These are phyloP conservation scores for Alternaria sp. DNA, from an alignment of 2,329 filamentous ascomycete species.

Conservation along the genomic window DNA sequence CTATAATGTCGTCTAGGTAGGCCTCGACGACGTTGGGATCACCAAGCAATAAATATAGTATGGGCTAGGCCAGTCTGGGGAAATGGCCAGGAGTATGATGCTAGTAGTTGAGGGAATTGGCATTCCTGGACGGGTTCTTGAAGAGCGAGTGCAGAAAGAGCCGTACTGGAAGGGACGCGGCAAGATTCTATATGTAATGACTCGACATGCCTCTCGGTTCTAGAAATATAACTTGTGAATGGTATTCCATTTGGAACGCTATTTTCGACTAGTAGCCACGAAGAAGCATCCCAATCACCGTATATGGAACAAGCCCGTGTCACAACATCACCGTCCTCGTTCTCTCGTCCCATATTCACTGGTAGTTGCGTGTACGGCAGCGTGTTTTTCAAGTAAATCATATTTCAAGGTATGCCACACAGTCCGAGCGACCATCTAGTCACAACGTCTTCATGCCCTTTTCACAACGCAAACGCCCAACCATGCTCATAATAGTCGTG, in stretches of 20 bases:
- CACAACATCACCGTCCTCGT: not conserved
- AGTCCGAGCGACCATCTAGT: not conserved
- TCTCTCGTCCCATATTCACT: not conserved
- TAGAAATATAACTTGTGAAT: too few species aligned
- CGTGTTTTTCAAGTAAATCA: not conserved
- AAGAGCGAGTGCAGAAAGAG: not conserved
- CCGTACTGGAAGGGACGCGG: not conserved
- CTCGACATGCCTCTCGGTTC: not conserved
- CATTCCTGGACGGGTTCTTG: not conserved
- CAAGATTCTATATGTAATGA: not conserved
- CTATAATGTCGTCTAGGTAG: too few species aligned
- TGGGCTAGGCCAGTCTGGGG: too few species aligned
- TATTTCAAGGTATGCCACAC: not conserved
- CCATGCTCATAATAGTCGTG: constrained; percentile 3
- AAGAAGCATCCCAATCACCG: too few species aligned
- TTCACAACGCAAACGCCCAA: not conserved
- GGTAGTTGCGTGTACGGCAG: not conserved
- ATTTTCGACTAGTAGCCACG: too few species aligned
- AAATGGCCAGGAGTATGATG: not conserved
- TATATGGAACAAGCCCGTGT: too few species aligned
- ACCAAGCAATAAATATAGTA: too few species aligned
- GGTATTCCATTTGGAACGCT: too few species aligned
- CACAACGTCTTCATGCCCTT: not conserved
- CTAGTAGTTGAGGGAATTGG: not conserved
- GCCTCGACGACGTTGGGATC: too few species aligned